Base-by-base conservation (phyloP, 2,329 filamentous ascomycete species). In the Exophiala mesophila region DNA sequence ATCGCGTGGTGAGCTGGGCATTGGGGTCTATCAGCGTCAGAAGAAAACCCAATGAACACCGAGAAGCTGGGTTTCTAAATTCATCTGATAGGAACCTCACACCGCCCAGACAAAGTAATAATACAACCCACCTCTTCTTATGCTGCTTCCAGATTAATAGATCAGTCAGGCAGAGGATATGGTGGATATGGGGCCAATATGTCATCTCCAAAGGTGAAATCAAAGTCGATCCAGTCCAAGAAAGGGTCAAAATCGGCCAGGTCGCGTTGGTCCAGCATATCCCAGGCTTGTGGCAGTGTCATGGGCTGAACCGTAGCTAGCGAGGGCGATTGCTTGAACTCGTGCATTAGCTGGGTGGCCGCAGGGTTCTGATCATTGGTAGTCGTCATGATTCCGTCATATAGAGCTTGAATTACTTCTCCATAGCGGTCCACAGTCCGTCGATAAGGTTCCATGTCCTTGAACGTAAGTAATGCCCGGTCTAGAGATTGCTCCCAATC, bases 141-240 rank as follows among this genome's bases (percentile, higher is more conserved):
- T n/a, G n/a, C n/a, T n/a, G n/a, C n/a, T n/a, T n/a, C n/a, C n/a
- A n/a, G n/a, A n/a, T n/a, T n/a, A n/a, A n/a, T n/a, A n/a, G n/a
- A n/a, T n/a, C n/a, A n/a, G n/a, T n/a, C n/a, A n/a, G n/a, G n/a
- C n/a, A n/a, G n/a, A n/a, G n/a, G n/a, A n/a, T n/a, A n/a, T n/a
- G n/a, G n/a, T n/a, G n/a, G n/a, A n/a, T n/a, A n/a, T n/a, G n/a
- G n/a, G n/a, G n/a, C n/a, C n/a, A n/a, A n/a, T n/a, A n/a, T n/a
- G n/a, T 34, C 32, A 34, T 17, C 32, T 10, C 32, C 32, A 34
- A 34, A 34, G 4, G 6, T n/a, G 12, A 34, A 19, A 19, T 34
- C 17, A 34, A 10, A 9, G 17, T 34, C 16, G 18, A 18, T 7
- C 9, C 32, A 34, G 18, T 34, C 32, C 18, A 6, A 17, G 16